Conservation (phyloP, 441 rosid species). For the Pelargonium citronellum region DNA sequence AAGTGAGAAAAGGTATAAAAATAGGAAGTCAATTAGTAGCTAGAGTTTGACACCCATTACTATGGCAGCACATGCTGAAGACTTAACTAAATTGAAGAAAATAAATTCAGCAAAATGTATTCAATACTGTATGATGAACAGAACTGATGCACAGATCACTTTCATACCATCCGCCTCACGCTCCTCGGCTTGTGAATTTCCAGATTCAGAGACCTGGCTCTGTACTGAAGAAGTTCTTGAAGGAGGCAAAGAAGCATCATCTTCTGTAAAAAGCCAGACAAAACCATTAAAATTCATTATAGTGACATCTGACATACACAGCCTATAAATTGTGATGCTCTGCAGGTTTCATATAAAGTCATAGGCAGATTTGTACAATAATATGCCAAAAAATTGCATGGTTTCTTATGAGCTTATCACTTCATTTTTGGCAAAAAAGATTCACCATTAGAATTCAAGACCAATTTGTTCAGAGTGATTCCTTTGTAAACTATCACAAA, state of each 20-base stretch:
- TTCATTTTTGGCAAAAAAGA: not conserved
- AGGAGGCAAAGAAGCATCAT: slow-evolving; percentile 37
- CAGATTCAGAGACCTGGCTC: slow-evolving; percentile 44
- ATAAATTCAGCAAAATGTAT: slow-evolving; percentile 7
- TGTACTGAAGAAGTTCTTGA: slow-evolving; percentile 43
- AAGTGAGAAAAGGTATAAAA: slow-evolving; percentile 10
- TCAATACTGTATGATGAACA: not conserved
- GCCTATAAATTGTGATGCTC: no score
- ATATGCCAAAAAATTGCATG: not conserved
- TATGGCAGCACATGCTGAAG: not conserved
- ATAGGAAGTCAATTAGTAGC: no score
- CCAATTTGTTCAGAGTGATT: no score
- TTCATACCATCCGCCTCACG: slow-evolving; percentile 44
- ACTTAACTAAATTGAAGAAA: not conserved
- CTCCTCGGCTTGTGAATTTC: slow-evolving; percentile 39
- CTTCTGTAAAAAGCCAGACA: slow-evolving; percentile 37
- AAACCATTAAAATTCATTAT: slow-evolving; percentile 3
- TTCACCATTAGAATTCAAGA: not conserved
- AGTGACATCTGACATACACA: not conserved
- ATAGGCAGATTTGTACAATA: not conserved
- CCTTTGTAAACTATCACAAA: no score
- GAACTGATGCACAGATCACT: not conserved
- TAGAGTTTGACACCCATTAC: not conserved
- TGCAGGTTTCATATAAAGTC: not conserved
- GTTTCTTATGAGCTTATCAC: not conserved